Evolutionary conservation across 2,329 filamentous ascomycete species (phyloP), one percentile per base, ranked within the genome.

Genomic region (Emericellopsis cladophorae): DNA sequence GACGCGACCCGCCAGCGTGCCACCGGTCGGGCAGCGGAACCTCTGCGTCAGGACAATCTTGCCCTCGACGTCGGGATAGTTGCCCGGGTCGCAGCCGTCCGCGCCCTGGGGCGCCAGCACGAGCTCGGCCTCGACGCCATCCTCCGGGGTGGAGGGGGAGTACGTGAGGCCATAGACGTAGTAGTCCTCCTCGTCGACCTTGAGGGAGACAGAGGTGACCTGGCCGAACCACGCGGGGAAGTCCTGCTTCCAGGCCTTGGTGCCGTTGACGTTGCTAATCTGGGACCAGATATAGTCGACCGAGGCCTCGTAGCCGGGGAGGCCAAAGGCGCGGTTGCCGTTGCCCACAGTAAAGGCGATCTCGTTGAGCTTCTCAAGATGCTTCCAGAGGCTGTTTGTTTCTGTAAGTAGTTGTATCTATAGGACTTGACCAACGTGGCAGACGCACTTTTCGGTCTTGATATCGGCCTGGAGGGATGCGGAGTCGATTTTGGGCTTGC

Each of bases 271-370:
- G 14, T 63, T 59, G 26, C 60, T 59, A 10, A 69, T 58, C 22
- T 62, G 60, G 12, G 59, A 60, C 39, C 64, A 62, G 47, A 74
- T 60, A 48, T 68, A 72, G 40, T 71, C 63, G 18, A 69, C 65
- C 0, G 67, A 70, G 9, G 67, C 67, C 26, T 56, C 61, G 47
- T 66, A 45, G 71, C 32, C 32, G 2, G 67, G 65, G 4, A 68
- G 59, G 15, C 68, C 68, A 45, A 72, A 72, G n/a, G 68, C 68
- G 41, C 68, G 61, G 53, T 73, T 74, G 6, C 68, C 69, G 31
- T 42, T 39, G 2, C 67, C 67, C 46, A 72, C 68, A 1, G 58
- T 59, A 38, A 58, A 60, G 29, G 67, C 68, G 37, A 72, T 69
- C 5, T 56, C 48, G 43, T 71, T 56, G n/a, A 72, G 59, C 15